Evolutionary conservation across 305 asterid genomes (phyloP).

Genomic region (Ajuga reptans): DNA sequence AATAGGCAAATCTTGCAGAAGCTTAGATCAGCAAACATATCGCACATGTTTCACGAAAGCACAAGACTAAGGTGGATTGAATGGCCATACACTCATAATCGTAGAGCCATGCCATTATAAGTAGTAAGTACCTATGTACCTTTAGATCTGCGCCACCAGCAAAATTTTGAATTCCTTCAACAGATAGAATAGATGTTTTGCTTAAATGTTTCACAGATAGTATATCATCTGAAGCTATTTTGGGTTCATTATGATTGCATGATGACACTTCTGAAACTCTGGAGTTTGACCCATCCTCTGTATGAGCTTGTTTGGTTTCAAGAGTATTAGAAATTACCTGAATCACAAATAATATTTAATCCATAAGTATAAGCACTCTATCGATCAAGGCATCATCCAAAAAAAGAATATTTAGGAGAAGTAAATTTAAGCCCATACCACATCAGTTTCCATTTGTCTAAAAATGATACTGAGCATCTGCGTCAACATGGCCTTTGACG

Average conservation of each 20-base stretch:
- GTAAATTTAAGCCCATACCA: slow-evolving; percentile 39
- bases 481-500: slow-evolving; percentile 87
- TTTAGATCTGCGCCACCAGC: slow-evolving; percentile 79
- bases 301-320: slow-evolving; percentile 40
- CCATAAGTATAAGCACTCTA: background rate
- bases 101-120: background rate
- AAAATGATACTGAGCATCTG: slow-evolving; percentile 86
- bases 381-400: slow-evolving; percentile 18
- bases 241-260: slow-evolving; percentile 38
- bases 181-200: slow-evolving; percentile 40
- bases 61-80: background rate
- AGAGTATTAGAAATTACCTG: slow-evolving; percentile 50
- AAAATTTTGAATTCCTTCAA: slow-evolving; percentile 69
- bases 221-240: slow-evolving; percentile 35
- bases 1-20: slow-evolving; percentile 19
- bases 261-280: slow-evolving; percentile 35
- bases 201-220: slow-evolving; percentile 33
- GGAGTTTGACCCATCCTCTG: slow-evolving; percentile 36
- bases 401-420: slow-evolving; percentile 14
- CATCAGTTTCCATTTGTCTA: slow-evolving; percentile 75
- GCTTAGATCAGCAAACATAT: slow-evolving; percentile 17
- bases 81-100: background rate
- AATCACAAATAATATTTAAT: slow-evolving; percentile 24
- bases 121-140: slow-evolving; percentile 40
- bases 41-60: background rate